Evolutionary conservation across 2,329 filamentous ascomycete genomes (phyloP), one percentile per base, ranked within the genome.

Genomic region (Ploettnerulaceae sp.): DNA sequence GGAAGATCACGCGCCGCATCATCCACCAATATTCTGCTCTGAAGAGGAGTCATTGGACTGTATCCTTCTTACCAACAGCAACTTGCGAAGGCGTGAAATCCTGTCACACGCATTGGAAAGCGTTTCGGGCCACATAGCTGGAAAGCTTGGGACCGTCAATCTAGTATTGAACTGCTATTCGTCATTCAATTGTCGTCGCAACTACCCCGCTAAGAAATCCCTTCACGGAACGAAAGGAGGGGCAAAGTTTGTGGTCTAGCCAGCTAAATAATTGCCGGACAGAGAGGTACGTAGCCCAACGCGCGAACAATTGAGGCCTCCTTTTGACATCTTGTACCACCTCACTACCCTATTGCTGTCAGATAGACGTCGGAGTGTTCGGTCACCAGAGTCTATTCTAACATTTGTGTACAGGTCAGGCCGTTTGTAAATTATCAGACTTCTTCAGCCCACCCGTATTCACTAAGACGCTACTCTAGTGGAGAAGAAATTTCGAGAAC

Each of bases 141-240:
- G n/a, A n/a, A n/a, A n/a, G n/a, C n/a, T 35, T 36, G 40, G 40
- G 26, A 45, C 40, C 40, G 36, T 39, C 44, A 42, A 17, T 7
- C 22, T 24, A 28, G 33, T 28, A 28, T 37, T 22, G 14, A 18
- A 26, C 28, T 43, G 29, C 32, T 22, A 47, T 38, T 40, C 43
- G 43, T 43, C 43, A 43, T 35, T 39, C 32, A 20, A 14, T 18
- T 44, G 29, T n/a, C n/a, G 41, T 22, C 37, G 24, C 29, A 38
- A 29, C 17, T 42, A 37, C 40, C 48, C 51, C 53, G 33, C 50
- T 51, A 50, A 43, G 44, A 49, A 38, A 48, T 26, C 34, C 39
- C 24, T 51, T 39, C 39, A 44, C 21, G 34, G 40, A 44, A 25
- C 38, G n/a, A n/a, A 46, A 46, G 26, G 47, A 50, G 43, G 38